phyloP scores from a whole-genome alignment of 495 filamentous ascomycete genomes.

The Viridothelium virens region DNA sequence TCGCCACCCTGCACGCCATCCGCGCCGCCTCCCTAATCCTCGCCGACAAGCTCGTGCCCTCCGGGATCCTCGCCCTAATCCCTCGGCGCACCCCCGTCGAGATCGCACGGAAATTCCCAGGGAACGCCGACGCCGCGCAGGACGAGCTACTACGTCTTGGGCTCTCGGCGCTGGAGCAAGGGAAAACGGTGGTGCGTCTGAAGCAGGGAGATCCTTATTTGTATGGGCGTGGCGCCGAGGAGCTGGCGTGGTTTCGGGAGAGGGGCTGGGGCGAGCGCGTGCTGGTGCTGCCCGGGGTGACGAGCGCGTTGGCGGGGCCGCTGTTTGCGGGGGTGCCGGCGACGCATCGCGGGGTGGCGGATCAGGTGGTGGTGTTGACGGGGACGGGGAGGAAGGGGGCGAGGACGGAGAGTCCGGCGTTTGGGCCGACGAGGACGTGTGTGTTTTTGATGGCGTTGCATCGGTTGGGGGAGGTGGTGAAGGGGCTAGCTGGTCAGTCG shows the following conservation, averaged over 20 bases:
- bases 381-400: conserved; percentile 92
- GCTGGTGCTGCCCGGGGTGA: conserved; percentile 80
- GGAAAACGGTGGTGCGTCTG: conserved; percentile 73
- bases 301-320: conserved; percentile 75
- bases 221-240: conserved; percentile 89
- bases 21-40: conserved; percentile 76
- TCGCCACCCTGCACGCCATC: conserved; percentile 82
- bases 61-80: conserved; percentile 76
- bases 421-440: conserved; percentile 66
- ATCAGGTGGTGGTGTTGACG: conserved; percentile 89
- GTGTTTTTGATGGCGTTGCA: conserved; percentile 97
- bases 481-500: conserved; percentile 39
- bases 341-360: conserved; percentile 82
- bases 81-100: conserved; percentile 82
- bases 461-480: conserved; percentile 58
- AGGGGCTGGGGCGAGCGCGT: conserved; percentile 54
- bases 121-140: conserved; percentile 90
- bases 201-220: conserved; percentile 98
- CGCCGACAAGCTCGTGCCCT: conserved; percentile 92
- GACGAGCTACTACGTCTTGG: conserved; percentile 80
- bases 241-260: conserved; percentile 73
- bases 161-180: conserved; percentile 59
- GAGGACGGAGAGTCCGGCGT: conserved; percentile 70
- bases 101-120: conserved; percentile 95
- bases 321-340: conserved; percentile 81